Evolutionary conservation across 495 filamentous ascomycete genomes (phyloP), one percentile per base, ranked within the genome.

Genomic region (Hypomontagnella submonticulosa): DNA sequence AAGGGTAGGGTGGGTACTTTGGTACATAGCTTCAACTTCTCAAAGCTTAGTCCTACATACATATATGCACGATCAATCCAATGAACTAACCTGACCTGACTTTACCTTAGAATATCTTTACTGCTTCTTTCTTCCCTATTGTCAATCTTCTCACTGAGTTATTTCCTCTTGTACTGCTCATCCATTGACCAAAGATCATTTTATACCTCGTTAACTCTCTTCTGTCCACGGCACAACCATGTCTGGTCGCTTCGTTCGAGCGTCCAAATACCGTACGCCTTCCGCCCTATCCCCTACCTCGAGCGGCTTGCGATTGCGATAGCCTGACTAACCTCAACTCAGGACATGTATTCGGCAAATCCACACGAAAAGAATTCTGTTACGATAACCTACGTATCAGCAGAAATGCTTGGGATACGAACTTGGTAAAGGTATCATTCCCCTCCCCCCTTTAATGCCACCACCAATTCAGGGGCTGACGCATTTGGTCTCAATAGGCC

Each of bases 351-450:
- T 99, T 97, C 82, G 95, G 95, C 74, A 92, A 92, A 79, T 79
- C 91, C 44, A 94, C 94, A 52, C 88, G 89, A 79, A 97, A 96
- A 87, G 93, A 94, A 79, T 82, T 81, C 42, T 97, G 92, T 83
- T 98, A 97, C 77, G 96, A 99, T 81, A 98, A 98, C 76, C 84
- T 98, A 69, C 86, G 84, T 67, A 90, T 99, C 76, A 97, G 94
- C 61, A 88, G 87, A 77, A 99, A 99, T 87, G 94, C 96, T 52
- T 99, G 95, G 94, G 95, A 99, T 78, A 97, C 92, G 76, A 99
- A 99, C 79, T 84, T 99, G 52, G 84, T 98, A 78, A 98, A 98
- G 86, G 93, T 95, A 67, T 64, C 84, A 43, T 32, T 36, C 54
- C 49, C 51, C 40, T 20, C 13, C 23, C n/a, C 11, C 12, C 12